A percentile compares a stretch with the other conserved stretches of the same genome.
Evolutionary conservation across 768 basidiomycete genomes (phyloP).

Genomic region (Hypsizygus marmoreus): DNA sequence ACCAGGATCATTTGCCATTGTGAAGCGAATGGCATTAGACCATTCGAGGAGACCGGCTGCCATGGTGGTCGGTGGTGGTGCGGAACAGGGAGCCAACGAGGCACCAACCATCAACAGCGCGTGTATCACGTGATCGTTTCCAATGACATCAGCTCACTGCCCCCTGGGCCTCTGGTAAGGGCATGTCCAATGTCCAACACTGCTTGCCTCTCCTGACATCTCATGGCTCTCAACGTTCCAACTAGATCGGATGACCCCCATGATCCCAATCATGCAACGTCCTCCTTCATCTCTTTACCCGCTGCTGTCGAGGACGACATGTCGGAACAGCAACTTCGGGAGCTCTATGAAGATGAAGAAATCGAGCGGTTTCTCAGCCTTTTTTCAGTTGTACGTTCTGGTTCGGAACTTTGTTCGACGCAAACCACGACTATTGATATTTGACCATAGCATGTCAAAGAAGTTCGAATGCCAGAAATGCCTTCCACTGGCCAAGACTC

Average conservation of each 20-base stretch:
- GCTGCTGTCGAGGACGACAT: slow-evolving; percentile 34
- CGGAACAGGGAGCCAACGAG: no score
- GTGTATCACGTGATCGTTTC: no score
- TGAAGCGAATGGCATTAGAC: slow-evolving; percentile 65
- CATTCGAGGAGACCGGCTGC: slow-evolving; percentile 63
- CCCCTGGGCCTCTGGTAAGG: no score
- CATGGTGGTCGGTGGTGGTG: no score
- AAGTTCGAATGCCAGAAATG: slow-evolving; percentile 42
- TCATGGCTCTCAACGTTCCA: no score
- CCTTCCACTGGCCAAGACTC: slow-evolving; percentile 2
- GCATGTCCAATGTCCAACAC: no score
- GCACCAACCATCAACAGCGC: no score
- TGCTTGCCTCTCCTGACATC: no score
- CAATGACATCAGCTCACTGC: no score
- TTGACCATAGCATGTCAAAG: slow-evolving; percentile 54
- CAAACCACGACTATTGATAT: neutral
- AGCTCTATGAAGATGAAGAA: slow-evolving; percentile 65
- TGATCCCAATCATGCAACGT: neutral
- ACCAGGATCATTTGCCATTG: slow-evolving; percentile 74
- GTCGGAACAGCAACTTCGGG: slow-evolving; percentile 55
- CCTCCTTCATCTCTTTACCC: neutral
- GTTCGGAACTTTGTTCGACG: neutral
- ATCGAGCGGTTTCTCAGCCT: slow-evolving; percentile 58
- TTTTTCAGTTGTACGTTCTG: slow-evolving; percentile 56
- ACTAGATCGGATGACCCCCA: no score